Evolutionary conservation across 129 eudicot species (phyloP).

Genomic region (Rutidosis leptorrhynchoides): DNA sequence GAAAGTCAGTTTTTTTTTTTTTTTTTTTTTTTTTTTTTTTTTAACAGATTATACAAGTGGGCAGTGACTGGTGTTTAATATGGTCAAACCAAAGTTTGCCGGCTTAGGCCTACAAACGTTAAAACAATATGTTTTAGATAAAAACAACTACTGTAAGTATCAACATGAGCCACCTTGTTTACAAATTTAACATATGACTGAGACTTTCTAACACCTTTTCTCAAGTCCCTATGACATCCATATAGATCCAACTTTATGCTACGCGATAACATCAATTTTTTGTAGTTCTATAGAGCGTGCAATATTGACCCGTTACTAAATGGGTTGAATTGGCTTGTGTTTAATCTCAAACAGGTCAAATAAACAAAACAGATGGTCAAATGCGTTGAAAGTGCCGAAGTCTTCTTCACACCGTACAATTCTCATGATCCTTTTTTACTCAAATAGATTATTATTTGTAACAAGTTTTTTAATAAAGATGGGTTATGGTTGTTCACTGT

Average conservation of each 20-base stretch:
- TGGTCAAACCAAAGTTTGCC: not conserved
- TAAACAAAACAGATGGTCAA: too few relatives aligned
- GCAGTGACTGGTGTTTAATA: not conserved
- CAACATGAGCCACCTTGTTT: constrained; percentile 19
- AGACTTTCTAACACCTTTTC: not conserved
- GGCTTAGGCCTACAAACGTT: constrained; percentile 15
- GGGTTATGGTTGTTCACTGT: too few relatives aligned
- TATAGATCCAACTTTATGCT: not conserved
- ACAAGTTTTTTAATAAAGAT: too few relatives aligned
- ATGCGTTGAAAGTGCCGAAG: too few relatives aligned
- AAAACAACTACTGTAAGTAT: not conserved
- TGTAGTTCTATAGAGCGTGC: not conserved
- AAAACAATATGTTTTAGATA: constrained; percentile 12
- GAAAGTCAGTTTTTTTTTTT: too few relatives aligned
- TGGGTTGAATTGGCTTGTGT: not conserved
- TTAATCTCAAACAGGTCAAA: not conserved
- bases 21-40: too few relatives aligned
- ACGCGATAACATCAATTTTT: too few relatives aligned
- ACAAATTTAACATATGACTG: not conserved
- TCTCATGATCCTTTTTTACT: too few relatives aligned
- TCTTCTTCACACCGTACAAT: too few relatives aligned
- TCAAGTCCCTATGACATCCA: not conserved
- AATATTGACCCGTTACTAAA: not conserved
- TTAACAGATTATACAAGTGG: too few relatives aligned
- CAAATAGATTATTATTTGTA: too few relatives aligned